Evolutionary conservation across 2,329 filamentous ascomycete species (phyloP).

Genomic region (Cladosporium halotolerans): DNA sequence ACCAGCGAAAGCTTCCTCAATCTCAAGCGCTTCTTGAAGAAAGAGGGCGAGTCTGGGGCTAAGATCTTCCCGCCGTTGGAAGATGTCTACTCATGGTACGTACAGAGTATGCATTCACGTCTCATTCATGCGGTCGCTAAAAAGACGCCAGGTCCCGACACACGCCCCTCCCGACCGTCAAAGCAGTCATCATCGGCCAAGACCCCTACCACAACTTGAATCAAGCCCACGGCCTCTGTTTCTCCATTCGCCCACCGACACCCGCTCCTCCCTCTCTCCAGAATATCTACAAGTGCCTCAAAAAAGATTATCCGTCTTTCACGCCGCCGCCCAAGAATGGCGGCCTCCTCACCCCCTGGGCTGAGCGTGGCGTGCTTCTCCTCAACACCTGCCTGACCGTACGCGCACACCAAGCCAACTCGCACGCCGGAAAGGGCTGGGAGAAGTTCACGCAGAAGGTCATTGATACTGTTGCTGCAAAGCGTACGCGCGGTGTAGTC

Average conservation of each 20-base stretch:
- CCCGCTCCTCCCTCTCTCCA: slow-evolving; percentile 80
- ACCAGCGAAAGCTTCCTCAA: slow-evolving; percentile 72
- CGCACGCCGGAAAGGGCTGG: slow-evolving; percentile 82
- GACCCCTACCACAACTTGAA: slow-evolving; percentile 95
- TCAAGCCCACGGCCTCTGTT: slow-evolving; percentile 93
- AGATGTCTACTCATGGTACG: slow-evolving; percentile 90
- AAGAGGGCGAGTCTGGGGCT: slow-evolving; percentile 65
- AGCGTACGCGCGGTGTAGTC: slow-evolving; percentile 74
- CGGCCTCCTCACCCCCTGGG: slow-evolving; percentile 87
- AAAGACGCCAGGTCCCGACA: slow-evolving; percentile 68
- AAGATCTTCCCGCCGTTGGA: slow-evolving; percentile 81
- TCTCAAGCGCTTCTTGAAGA: slow-evolving; percentile 79
- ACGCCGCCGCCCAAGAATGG: slow-evolving; percentile 66
- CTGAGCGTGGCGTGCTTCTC: slow-evolving; percentile 83
- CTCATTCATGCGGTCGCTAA: not conserved
- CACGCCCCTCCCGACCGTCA: slow-evolving; percentile 81
- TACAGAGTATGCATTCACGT: not conserved
- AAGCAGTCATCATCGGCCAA: slow-evolving; percentile 89
- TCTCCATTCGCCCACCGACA: slow-evolving; percentile 87
- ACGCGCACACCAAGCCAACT: slow-evolving; percentile 79
- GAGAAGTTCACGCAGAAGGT: slow-evolving; percentile 87
- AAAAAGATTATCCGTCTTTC: slow-evolving; percentile 81
- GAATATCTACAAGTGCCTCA: slow-evolving; percentile 88
- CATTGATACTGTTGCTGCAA: slow-evolving; percentile 77
- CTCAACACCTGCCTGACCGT: slow-evolving; percentile 95